Conservation (phyloP, 2,329 filamentous ascomycete species). For the Sclerotinia nivalis region DNA sequence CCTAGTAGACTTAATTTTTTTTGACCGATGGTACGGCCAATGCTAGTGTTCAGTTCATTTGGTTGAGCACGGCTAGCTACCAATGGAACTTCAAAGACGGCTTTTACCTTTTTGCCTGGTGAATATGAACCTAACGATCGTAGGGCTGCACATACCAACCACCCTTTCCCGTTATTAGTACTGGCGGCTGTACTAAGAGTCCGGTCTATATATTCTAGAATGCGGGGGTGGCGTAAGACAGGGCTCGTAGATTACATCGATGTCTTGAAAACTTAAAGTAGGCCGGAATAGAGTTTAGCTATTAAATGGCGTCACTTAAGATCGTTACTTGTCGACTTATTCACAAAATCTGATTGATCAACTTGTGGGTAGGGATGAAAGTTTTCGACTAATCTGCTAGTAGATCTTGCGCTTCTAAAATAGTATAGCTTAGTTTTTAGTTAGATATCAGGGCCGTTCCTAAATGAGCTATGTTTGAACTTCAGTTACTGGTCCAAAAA, state of each 20-base stretch:
- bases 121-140: neutral
- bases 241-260: accelerated
- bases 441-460: neutral
- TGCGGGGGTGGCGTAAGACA: neutral
- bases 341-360: no score
- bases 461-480: no score
- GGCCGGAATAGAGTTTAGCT: neutral
- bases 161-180: no score
- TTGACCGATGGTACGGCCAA: neutral
- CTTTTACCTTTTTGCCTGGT: neutral
- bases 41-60: neutral
- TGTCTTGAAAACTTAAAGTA: no score
- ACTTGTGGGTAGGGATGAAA: no score
- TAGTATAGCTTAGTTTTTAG: neutral
- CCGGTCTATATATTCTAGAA: no score
- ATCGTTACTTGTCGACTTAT: accelerated
- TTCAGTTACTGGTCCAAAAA: neutral
- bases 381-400: no score
- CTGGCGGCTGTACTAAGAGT: no score
- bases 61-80: neutral
- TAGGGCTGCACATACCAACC: neutral
- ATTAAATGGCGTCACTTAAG: neutral
- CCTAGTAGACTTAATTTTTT: neutral
- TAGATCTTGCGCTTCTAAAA: no score
- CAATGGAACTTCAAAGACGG: neutral